phyloP scores from a whole-genome alignment of 305 asterid species.

The Fraxinus latifolia region DNA sequence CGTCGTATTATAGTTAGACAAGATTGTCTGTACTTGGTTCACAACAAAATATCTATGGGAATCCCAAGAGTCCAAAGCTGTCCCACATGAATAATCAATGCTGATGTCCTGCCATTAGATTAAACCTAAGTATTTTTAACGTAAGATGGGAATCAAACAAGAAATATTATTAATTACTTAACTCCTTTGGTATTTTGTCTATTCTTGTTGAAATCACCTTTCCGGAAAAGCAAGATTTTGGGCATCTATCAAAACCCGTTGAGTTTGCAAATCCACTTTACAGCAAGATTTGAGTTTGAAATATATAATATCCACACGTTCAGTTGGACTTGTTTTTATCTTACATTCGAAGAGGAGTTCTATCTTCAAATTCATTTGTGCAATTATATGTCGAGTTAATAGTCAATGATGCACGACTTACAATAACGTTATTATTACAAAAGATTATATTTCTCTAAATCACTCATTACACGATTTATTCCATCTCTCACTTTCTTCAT shows the following conservation, averaged over 20 bases:
- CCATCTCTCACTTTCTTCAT: background rate
- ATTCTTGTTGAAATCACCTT: background rate
- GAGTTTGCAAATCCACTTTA: background rate
- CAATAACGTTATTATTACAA: background rate
- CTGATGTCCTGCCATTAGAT: slow-evolving; percentile 17
- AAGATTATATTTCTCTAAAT: background rate
- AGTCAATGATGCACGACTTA: background rate
- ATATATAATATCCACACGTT: background rate
- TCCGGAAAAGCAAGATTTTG: background rate
- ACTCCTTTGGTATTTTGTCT: background rate
- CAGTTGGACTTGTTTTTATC: background rate
- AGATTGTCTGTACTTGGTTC: slow-evolving; percentile 21
- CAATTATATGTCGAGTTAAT: background rate
- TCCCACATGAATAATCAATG: slow-evolving; percentile 34
- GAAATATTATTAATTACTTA: slow-evolving; percentile 2
- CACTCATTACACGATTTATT: background rate
- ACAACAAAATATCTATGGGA: slow-evolving; percentile 34
- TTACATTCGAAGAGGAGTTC: background rate
- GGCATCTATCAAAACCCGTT: background rate
- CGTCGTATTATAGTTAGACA: background rate
- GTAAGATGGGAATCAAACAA: slow-evolving; percentile 6
- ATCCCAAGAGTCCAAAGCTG: slow-evolving; percentile 33
- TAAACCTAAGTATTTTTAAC: slow-evolving; percentile 13
- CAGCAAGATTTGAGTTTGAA: background rate
- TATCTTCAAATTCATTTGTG: background rate